Evolutionary conservation across 2,329 filamentous ascomycete species (phyloP).

Genomic region (Cytospora paraplurivora): DNA sequence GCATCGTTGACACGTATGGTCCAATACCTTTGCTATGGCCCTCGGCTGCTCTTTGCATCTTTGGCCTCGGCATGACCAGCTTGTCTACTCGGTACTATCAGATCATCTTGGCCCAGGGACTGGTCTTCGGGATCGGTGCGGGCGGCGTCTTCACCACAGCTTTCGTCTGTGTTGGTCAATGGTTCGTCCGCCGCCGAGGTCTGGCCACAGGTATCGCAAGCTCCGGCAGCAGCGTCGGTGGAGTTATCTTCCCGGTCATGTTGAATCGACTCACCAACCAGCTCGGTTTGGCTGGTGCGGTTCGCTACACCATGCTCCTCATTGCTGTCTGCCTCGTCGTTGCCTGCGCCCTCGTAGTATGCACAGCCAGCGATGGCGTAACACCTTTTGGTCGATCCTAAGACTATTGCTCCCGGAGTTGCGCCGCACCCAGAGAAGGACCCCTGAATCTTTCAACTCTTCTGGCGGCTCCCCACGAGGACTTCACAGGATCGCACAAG

Average conservation of each 20-base stretch:
- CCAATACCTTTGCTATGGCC: slow-evolving; percentile 28
- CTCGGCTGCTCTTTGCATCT: slow-evolving; percentile 27
- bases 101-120: slow-evolving; percentile 28
- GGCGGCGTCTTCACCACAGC: slow-evolving; percentile 27
- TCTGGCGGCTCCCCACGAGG: neutral
- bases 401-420: neutral
- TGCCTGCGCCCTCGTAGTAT: slow-evolving; percentile 30
- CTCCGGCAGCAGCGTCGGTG: slow-evolving; percentile 28
- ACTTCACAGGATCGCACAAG: neutral
- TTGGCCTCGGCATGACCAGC: slow-evolving; percentile 30
- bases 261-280: slow-evolving; percentile 9
- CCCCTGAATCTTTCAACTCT: neutral
- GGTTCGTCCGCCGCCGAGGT: slow-evolving; percentile 27
- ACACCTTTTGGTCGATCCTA: neutral
- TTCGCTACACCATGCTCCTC: slow-evolving; percentile 26
- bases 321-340: slow-evolving; percentile 19
- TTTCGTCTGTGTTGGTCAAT: slow-evolving; percentile 27
- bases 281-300: slow-evolving; percentile 19
- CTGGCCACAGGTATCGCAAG: slow-evolving; percentile 28
- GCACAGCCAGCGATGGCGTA: neutral
- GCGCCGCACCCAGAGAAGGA: neutral
- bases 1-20: slow-evolving; percentile 32
- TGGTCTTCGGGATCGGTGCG: slow-evolving; percentile 28
- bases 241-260: slow-evolving; percentile 31
- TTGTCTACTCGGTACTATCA: slow-evolving; percentile 30